Evolutionary conservation across 441 rosid genomes (phyloP), one percentile per base, ranked within the genome.

Genomic region (Omphalea diandra): DNA sequence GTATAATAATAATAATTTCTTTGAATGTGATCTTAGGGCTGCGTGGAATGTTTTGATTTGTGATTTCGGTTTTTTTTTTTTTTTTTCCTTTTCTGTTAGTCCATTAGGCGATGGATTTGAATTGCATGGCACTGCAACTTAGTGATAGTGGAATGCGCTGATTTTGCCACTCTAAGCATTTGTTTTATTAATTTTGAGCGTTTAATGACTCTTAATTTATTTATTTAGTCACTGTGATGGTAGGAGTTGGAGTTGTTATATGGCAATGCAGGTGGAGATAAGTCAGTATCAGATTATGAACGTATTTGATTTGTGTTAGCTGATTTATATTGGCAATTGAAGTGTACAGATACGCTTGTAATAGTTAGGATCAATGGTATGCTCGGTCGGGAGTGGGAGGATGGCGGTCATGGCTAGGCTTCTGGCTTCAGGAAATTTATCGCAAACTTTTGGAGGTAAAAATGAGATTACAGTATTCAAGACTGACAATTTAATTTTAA

Each of bases 361-460:
- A n/a, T 22, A 52, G 36, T 53, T 55, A 68, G 70, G 56, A 27
- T n/a, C 43, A 66, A 87, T 89, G 94, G 90, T 87, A 55, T 88
- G 89, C 79, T 80, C 86, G n/a, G 15, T 87, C 29, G 88, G 84
- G 75, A 77, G 77, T 66, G 81, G 89, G 65, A 83, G 85, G 64
- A 86, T 89, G 92, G 86, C 86, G 0, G 87, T 89, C 67, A 83
- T 87, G 88, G 89, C 88, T 55, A 73, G 85, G 80, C 79, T 83
- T 68, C 83, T 89, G 41, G 83, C 82, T 24, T 75, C 82, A 4
- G 82, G 73, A 67, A 75, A 77, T 71, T 70, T 82, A 67, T 77
- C 83, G 4, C 84, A 67, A 27, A 68, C 38, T 32, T 41, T 52
- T 49, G 79, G 78, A 60, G 88, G 89, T 81, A 72, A 27, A n/a